phyloP scores from a whole-genome alignment of 768 basidiomycete species.

The Inosperma sp. region DNA sequence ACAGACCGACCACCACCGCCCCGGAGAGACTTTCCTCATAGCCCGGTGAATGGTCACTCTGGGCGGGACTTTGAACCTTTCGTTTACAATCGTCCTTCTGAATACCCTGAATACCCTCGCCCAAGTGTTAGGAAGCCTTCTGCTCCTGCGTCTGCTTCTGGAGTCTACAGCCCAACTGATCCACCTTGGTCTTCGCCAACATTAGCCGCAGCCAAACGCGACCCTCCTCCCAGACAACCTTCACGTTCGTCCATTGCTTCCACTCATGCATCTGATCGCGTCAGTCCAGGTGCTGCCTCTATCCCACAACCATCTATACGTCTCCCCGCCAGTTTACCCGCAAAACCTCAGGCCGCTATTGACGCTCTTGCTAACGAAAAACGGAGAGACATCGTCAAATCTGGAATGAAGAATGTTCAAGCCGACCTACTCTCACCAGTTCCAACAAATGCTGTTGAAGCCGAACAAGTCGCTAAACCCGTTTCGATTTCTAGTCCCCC shows the following conservation, averaged over 20 bases:
- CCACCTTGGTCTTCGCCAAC: constrained; percentile 20
- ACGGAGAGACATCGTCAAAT: background rate
- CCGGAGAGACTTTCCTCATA: constrained; percentile 25
- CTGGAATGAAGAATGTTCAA: constrained; percentile 3
- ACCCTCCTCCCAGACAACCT: constrained; percentile 31
- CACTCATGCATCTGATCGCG: constrained; percentile 40
- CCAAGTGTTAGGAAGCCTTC: no score
- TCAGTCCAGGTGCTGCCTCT: constrained; percentile 19
- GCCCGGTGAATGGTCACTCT: constrained; percentile 21
- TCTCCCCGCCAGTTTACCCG: constrained; percentile 11
- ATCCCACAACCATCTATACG: constrained; percentile 7
- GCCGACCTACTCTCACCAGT: constrained; percentile 1
- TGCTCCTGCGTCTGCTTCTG: constrained; percentile 18
- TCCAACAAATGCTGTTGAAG: constrained; percentile 8
- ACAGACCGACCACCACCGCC: constrained; percentile 28
- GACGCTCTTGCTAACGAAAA: constrained; percentile 4
- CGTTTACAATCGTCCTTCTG: background rate
- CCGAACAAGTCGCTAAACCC: constrained; percentile 7
- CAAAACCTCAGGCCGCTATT: constrained; percentile 11
- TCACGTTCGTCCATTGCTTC: constrained; percentile 61
- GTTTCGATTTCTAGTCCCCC: constrained; percentile 6
- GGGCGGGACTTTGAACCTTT: constrained; percentile 25
- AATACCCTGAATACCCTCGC: no score
- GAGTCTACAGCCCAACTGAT: constrained; percentile 15
- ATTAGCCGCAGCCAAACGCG: constrained; percentile 10